Conservation (phyloP, 352 stramenopile species). For the Phytophthora idaei region DNA sequence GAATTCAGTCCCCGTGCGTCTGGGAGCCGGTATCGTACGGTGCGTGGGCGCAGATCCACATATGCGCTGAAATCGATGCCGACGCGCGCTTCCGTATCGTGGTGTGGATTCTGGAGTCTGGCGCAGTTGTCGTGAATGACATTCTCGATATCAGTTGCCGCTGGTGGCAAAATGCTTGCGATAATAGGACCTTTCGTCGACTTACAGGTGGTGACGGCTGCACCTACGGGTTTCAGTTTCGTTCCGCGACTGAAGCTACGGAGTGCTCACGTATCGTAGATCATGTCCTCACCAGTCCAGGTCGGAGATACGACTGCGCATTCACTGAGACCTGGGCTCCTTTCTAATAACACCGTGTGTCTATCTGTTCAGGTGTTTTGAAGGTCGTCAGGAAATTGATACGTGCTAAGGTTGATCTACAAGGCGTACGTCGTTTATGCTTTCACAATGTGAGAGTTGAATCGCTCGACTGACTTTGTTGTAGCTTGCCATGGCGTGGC, state of each 20-base stretch:
- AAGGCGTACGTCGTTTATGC: constrained; percentile 15
- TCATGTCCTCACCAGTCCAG: constrained; percentile 52
- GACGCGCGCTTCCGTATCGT: constrained; percentile 54
- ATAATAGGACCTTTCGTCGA: constrained; percentile 46
- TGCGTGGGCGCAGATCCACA: constrained; percentile 56
- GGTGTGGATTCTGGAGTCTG: constrained; percentile 62
- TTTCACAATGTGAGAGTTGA: not conserved
- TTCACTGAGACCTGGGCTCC: not conserved
- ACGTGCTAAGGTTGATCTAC: constrained; percentile 23
- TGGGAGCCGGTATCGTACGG: constrained; percentile 53
- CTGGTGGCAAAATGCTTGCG: constrained; percentile 38
- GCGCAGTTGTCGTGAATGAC: constrained; percentile 62
- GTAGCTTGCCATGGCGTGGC: constrained; percentile 36
- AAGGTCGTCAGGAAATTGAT: constrained; percentile 29
- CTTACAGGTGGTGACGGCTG: constrained; percentile 42
- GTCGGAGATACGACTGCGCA: constrained; percentile 15
- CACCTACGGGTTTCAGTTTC: constrained; percentile 58
- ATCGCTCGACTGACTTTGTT: not conserved
- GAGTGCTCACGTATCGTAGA: constrained; percentile 59
- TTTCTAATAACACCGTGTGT: not conserved
- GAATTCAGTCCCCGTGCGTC: not conserved
- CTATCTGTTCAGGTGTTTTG: constrained; percentile 9
- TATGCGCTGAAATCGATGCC: constrained; percentile 56
- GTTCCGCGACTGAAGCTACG: constrained; percentile 41
- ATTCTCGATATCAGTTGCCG: constrained; percentile 41